Evolutionary conservation across 495 filamentous ascomycete species (phyloP).

Genomic region (Aspergillus homomorphus): DNA sequence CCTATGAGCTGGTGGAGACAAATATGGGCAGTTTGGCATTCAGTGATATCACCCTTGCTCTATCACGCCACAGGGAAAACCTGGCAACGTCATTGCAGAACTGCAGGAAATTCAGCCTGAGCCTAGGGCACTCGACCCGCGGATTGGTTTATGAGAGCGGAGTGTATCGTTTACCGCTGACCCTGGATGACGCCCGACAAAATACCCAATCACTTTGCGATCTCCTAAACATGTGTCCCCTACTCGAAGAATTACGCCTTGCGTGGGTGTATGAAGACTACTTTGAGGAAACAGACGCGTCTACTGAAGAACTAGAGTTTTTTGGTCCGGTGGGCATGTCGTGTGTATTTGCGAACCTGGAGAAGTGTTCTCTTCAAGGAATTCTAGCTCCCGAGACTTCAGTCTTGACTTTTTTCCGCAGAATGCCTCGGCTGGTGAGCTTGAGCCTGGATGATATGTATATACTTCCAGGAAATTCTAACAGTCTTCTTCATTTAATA

Average conservation of each 20-base stretch:
- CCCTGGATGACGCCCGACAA: background rate
- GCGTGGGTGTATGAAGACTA: slow-evolving; percentile 1
- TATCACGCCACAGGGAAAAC: background rate
- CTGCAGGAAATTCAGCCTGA: background rate
- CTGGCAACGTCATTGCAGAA: background rate
- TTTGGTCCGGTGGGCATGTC: background rate
- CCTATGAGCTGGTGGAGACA: background rate
- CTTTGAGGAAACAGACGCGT: background rate
- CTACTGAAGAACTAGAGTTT: background rate
- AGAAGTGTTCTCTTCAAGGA: background rate
- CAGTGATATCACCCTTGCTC: background rate
- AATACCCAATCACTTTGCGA: slow-evolving; percentile 1
- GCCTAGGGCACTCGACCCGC: background rate
- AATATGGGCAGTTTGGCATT: background rate
- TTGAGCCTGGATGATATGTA: background rate
- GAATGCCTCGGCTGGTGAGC: background rate
- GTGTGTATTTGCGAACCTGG: background rate
- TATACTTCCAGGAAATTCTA: background rate
- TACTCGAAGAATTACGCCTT: background rate
- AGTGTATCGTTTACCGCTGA: background rate
- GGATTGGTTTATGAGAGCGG: background rate
- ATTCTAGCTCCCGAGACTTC: background rate
- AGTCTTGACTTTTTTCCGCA: background rate
- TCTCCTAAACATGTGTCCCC: background rate
- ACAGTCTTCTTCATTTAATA: background rate